These are phyloP conservation scores for Panicum hallii DNA, from an alignment of 202 grass and related monocot species.

Conservation along the genomic window DNA sequence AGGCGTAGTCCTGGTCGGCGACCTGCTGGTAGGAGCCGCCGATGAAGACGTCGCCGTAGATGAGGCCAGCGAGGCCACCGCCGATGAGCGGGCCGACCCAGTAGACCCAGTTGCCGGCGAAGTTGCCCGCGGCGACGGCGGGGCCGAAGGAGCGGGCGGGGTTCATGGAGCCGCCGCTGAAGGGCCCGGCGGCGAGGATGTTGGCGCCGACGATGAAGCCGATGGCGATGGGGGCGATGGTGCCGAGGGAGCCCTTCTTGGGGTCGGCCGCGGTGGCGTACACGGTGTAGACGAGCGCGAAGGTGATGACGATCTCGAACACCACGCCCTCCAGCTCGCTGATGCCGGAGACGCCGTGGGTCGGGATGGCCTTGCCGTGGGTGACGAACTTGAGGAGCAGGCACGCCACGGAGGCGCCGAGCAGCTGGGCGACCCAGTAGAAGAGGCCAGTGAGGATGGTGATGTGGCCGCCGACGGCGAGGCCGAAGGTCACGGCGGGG, in stretches of 20 bases:
- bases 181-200: conserved; percentile 86
- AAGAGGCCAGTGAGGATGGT: conserved; percentile 89
- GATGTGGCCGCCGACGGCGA: conserved; percentile 83
- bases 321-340: conserved; percentile 74
- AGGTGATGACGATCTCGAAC: conserved; percentile 90
- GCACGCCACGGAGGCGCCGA: conserved; percentile 74
- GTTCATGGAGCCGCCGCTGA: conserved; percentile 98
- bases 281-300: conserved; percentile 97
- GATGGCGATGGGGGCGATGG: conserved; percentile 86
- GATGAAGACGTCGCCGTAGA: conserved; percentile 92
- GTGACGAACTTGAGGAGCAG: conserved; percentile 89
- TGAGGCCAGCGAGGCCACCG: conserved; percentile 75
- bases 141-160: conserved; percentile 89
- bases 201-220: conserved; percentile 98
- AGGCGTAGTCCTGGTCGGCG: conserved; percentile 64
- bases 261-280: conserved; percentile 94
- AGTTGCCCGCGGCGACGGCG: conserved; percentile 74
- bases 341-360: conserved; percentile 68
- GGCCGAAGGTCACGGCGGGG: conserved; percentile 87
- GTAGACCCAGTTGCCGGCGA: conserved; percentile 85
- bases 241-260: conserved; percentile 87
- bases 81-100: conserved; percentile 91
- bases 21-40: conserved; percentile 65
- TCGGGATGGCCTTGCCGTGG: conserved; percentile 79
- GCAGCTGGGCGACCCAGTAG: conserved; percentile 92